These are phyloP conservation scores for Betula pendula DNA, from an alignment of 306 rosid species.

Conservation along the genomic window DNA sequence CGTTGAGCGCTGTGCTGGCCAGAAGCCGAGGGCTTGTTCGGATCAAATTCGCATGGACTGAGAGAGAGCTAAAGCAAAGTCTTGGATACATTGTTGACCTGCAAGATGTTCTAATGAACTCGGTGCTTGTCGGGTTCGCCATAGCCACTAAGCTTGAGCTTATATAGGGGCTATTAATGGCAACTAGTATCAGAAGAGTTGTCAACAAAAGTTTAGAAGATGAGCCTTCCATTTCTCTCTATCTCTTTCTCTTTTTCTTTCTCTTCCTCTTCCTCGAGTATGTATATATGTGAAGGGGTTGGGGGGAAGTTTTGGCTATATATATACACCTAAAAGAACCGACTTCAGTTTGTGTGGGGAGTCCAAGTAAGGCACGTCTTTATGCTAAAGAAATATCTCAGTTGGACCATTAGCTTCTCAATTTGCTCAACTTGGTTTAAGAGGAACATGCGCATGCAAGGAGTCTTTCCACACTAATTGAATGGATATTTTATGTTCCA, in stretches of 20 bases:
- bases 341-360: not conserved
- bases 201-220: slow-evolving; percentile 25
- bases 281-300: no score
- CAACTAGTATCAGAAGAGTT: slow-evolving; percentile 25
- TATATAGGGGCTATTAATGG: slow-evolving; percentile 5
- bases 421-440: not conserved
- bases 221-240: slow-evolving; percentile 33
- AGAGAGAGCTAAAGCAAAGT: slow-evolving; percentile 65
- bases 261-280: not conserved
- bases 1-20: slow-evolving; percentile 54
- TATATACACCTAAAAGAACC: not conserved
- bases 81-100: slow-evolving; percentile 59
- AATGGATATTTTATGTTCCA: no score
- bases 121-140: slow-evolving; percentile 30
- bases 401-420: not conserved
- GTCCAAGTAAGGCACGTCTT: not conserved
- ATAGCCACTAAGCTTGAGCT: slow-evolving; percentile 22
- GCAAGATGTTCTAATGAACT: slow-evolving; percentile 72
- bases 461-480: no score
- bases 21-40: slow-evolving; percentile 51
- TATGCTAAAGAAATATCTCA: not conserved
- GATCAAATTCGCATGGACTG: slow-evolving; percentile 51
- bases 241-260: not conserved
- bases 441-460: no score
- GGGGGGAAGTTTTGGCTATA: not conserved